Percentiles rank a stretch among this genome's conserved stretches.
Conservation (phyloP, 805 yeast species). For the Ogataea salicorniae region DNA sequence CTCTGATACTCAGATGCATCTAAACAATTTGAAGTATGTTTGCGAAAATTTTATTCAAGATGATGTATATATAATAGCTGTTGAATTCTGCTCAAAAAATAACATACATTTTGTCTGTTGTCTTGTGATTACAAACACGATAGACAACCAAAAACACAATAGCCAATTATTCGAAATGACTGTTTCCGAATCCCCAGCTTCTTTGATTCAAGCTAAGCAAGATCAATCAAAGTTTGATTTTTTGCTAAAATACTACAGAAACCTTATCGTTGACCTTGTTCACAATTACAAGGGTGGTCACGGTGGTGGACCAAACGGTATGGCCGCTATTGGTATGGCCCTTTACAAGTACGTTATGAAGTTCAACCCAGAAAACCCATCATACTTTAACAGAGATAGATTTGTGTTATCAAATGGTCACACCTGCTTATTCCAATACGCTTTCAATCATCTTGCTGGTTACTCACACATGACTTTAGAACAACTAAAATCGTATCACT, state of each 20-base stretch:
- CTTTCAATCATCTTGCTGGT: constrained; percentile 81
- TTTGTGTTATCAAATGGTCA: constrained; percentile 95
- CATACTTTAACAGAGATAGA: constrained; percentile 92
- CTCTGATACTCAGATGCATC: no score
- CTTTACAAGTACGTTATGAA: constrained; percentile 68
- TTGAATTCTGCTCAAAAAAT: no score
- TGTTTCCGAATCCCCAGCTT: not conserved
- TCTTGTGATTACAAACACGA: no score
- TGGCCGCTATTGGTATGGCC: constrained; percentile 92
- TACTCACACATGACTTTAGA: constrained; percentile 68
- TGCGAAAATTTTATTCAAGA: no score
- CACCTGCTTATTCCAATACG: constrained; percentile 85
- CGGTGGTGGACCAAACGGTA: constrained; percentile 98
- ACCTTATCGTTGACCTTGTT: constrained; percentile 30
- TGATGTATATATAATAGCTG: no score
- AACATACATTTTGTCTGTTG: no score
- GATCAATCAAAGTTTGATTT: constrained; percentile 22
- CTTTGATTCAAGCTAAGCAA: constrained; percentile 10
- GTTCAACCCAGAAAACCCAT: constrained; percentile 84
- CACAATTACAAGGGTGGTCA: constrained; percentile 58
- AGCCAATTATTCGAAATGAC: constrained; percentile 11
- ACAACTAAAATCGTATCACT: constrained; percentile 72
- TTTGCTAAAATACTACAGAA: constrained; percentile 29
- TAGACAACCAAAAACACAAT: not conserved
- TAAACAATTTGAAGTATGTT: no score